Evolutionary conservation across 108 stramenopile genomes (phyloP).

Genomic region (Fistulifera solaris): DNA sequence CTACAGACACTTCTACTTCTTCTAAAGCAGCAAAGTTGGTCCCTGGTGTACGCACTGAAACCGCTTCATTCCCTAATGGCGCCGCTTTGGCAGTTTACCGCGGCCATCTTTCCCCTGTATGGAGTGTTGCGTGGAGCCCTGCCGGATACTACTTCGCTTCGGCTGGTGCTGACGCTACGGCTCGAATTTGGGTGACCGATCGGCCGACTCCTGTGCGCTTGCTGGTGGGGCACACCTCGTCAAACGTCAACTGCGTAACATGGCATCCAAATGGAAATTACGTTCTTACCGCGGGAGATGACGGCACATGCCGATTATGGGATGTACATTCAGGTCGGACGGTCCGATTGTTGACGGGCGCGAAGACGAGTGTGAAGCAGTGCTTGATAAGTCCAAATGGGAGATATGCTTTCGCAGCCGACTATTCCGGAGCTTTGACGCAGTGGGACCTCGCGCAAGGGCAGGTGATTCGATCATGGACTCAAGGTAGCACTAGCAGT

Average conservation of each 20-base stretch:
- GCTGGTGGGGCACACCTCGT: conserved; percentile 85
- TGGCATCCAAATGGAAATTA: conserved; percentile 97
- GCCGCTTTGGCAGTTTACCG: conserved; percentile 77
- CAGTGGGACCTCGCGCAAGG: conserved; percentile 83
- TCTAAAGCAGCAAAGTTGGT: background rate
- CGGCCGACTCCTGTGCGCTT: conserved; percentile 78
- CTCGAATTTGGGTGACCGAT: conserved; percentile 92
- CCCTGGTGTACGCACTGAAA: conserved; percentile 6
- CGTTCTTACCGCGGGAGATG: conserved; percentile 82
- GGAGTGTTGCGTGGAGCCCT: conserved; percentile 76
- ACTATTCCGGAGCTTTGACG: conserved; percentile 55
- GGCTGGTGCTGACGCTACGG: conserved; percentile 85
- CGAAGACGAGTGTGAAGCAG: conserved; percentile 51
- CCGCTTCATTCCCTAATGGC: conserved; percentile 56
- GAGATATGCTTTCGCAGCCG: conserved; percentile 61
- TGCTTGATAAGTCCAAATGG: conserved; percentile 69
- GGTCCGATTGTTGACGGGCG: conserved; percentile 83
- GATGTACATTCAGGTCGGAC: conserved; percentile 89
- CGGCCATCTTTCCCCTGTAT: conserved; percentile 76
- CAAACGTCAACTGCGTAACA: conserved; percentile 76
- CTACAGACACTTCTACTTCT: background rate
- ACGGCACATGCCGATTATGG: conserved; percentile 92
- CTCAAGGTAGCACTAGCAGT: too few relatives aligned
- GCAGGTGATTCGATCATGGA: conserved; percentile 40
- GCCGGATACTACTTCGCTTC: conserved; percentile 96